A percentile compares a stretch with the other conserved stretches of the same genome.
Conservation (phyloP, 2,329 filamentous ascomycete species). For the Claviceps cyperi region DNA sequence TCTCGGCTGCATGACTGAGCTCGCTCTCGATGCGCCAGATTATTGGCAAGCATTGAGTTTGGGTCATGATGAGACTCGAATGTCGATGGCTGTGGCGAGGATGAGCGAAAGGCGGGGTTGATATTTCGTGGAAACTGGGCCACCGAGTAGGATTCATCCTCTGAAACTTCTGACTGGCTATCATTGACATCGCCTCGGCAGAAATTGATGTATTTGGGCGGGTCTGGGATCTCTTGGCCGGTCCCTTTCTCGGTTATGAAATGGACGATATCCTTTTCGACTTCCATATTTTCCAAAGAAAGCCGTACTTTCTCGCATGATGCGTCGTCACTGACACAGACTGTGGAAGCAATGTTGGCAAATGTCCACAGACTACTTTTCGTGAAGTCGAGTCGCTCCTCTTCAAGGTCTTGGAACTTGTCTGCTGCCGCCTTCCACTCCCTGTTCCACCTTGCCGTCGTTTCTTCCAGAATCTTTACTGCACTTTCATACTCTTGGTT, state of each 20-base stretch:
- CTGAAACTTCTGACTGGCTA: constrained; percentile 65
- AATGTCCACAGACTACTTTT: constrained; percentile 98
- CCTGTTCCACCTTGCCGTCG: constrained; percentile 87
- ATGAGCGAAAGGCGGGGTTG: constrained; percentile 90
- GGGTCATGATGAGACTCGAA: constrained; percentile 88
- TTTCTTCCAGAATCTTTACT: constrained; percentile 87
- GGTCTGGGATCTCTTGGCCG: constrained; percentile 91
- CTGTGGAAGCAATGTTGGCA: constrained; percentile 91
- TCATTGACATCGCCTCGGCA: constrained; percentile 78
- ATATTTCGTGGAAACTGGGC: constrained; percentile 92
- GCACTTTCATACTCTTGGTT: constrained; percentile 90
- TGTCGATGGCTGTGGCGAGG: constrained; percentile 85
- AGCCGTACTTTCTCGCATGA: constrained; percentile 94
- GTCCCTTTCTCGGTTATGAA: constrained; percentile 88
- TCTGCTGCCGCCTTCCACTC: constrained; percentile 97
- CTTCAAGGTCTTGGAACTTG: constrained; percentile 98
- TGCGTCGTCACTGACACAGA: constrained; percentile 92
- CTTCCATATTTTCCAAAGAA: constrained; percentile 87
- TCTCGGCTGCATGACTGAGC: constrained; percentile 33
- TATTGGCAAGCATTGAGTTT: constrained; percentile 54
- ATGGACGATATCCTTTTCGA: constrained; percentile 78
- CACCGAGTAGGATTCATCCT: constrained; percentile 83
- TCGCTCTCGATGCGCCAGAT: constrained; percentile 46
- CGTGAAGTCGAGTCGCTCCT: constrained; percentile 90
- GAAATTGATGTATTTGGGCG: constrained; percentile 98